Base-by-base conservation (phyloP, 202 grass and related monocot species). In the Carex arenaria region DNA sequence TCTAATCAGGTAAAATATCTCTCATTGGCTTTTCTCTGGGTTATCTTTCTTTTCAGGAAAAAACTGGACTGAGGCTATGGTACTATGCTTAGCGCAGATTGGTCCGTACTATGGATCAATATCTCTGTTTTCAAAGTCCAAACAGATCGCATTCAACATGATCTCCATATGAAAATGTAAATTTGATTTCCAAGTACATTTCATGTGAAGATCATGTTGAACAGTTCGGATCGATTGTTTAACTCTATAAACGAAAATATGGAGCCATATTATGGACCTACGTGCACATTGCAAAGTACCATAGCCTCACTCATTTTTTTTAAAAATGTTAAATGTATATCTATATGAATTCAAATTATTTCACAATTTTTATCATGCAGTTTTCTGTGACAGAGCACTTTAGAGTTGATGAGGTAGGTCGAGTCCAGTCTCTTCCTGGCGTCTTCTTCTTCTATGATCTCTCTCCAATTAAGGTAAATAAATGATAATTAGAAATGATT, bases 401-500 rank as follows among this genome's bases (percentile, higher is more conserved):
- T 82, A 93, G 87, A 87, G 90, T 85, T 81, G 90, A 90, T 23
- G 91, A 98, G 68, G 82, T 68, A 80, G 89, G 89, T 65, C 86
- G 88, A 73, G 81, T 92, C 64, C 93, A 95, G 84, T 72, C 81
- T 84, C 84, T 98, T 89, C 96, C 96, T 70, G 96, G 96, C 2
- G 96, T 98, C 31, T 95, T 98, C 80, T 98, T 95, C 96, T 92
- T 98, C 85, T 98, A 95, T 43, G 96, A 98, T 63, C 96, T 98
- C 67, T 98, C 96, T 10, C 96, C 96, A 67, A 93, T 95, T 82
- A 93, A 98, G 96, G 96, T 98, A 89, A 38, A 22, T 26, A 7
- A 6, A 12, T 14, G 19, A 52, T 28, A 36, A 2, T 3, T 32
- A 32, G 12, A 23, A 73, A 20, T 52, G 42, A 72, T 23, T 49